A percentile compares a stretch with the other conserved stretches of the same genome.
phyloP scores from a whole-genome alignment of 164 flowering plant species.

The Vitis rupestris region DNA sequence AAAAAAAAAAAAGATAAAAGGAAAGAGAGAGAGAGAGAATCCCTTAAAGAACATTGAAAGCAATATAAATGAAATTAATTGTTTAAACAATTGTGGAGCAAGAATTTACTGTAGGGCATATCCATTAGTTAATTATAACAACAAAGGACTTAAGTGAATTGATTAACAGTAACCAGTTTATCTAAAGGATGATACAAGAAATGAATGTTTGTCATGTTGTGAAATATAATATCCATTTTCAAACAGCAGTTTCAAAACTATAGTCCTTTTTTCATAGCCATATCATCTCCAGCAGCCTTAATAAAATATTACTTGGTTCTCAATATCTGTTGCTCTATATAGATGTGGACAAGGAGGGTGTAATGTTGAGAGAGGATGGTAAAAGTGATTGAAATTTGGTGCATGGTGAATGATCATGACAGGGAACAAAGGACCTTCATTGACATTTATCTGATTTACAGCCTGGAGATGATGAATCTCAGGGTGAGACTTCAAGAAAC shows the following conservation, averaged over 20 bases:
- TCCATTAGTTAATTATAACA: not conserved
- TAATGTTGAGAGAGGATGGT: no score
- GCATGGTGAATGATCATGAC: no score
- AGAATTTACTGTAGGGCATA: not conserved
- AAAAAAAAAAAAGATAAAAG: no score
- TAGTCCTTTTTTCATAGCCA: not conserved
- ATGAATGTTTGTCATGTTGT: not conserved
- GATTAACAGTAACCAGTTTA: not conserved
- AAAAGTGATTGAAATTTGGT: no score
- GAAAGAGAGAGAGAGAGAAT: no score
- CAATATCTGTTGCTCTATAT: no score
- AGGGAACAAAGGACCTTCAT: no score
- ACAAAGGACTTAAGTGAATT: not conserved
- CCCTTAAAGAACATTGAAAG: not conserved
- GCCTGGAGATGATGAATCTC: no score
- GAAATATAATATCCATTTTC: not conserved
- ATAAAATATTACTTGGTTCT: no score
- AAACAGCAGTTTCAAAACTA: not conserved
- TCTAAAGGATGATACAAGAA: not conserved
- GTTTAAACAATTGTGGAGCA: not conserved
- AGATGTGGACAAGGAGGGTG: no score
- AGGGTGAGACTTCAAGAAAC: no score
- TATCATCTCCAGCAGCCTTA: not conserved
- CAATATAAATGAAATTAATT: not conserved
- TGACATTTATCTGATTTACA: no score